Base-by-base conservation (phyloP, 75 land plant species). In the Azolla pinnata region DNA sequence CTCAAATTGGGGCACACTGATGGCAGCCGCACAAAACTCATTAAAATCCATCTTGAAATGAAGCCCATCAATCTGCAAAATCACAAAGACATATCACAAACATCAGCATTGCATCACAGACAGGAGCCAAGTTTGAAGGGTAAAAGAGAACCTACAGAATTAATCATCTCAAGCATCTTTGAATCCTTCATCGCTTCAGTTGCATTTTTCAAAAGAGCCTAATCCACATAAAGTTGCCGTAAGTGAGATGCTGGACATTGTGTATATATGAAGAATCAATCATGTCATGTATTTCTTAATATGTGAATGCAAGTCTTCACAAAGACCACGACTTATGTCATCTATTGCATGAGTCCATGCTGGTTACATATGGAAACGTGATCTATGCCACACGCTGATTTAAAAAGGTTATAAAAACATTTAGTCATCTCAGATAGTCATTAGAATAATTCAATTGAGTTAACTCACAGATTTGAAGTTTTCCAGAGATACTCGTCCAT, bases 401-500 rank as follows among this genome's bases (percentile, higher is more conserved):
- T n/a, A n/a, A n/a, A n/a, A n/a, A n/a, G n/a, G n/a, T n/a, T n/a
- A n/a, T n/a, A n/a, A n/a, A n/a, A n/a, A n/a, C n/a, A n/a, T n/a
- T n/a, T n/a, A n/a, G n/a, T n/a, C n/a, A n/a, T n/a, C n/a, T n/a
- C n/a, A n/a, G n/a, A n/a, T n/a, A n/a, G n/a, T n/a, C n/a, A n/a
- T n/a, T n/a, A 35, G 40, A 5, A 5, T 35, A 12, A 12, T 35
- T 12, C 40, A 35, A 12, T 35, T 35, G 12, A 35, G 12, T 12
- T 5, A 35, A 35, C 5, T 5, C 5, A 90, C 97, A 77, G 27
- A 57, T 71, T 65, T 74, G 56, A 87, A 87, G 45, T 87, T 90
- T 7, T 87, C 88, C 29, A 77, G 62, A 7, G 81, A 69, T 19
- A 90, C 51, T 0, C 61, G 66, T 0, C 97, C 97, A 66, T 87